Base-by-base conservation (phyloP, 805 yeast species). In the Spathaspora gorwiae region DNA sequence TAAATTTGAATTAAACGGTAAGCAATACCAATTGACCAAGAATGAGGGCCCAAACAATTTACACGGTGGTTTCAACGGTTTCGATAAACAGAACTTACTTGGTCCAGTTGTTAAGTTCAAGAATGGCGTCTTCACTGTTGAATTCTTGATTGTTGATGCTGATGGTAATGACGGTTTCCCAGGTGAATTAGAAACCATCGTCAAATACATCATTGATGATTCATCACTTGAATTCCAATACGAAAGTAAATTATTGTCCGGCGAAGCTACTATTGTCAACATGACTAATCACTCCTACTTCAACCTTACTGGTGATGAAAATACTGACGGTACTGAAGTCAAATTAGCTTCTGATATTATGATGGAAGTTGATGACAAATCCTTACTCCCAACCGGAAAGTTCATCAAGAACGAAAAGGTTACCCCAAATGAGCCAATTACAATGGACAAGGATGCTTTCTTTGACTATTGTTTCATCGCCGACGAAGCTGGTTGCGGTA, bases 261-360 rank as follows among this genome's bases (percentile, higher is more conserved):
- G 60, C 5, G 67, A 59, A n/a, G 65, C 73, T 39, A 80, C 88
- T 5, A 64, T 75, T 26, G 68, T 81, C 36, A 76, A 78, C 52
- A 63, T 83, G 58, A 80, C 87, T 26, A 83, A 81, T 60, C 89
- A 83, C 55, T 62, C 81, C 4, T 81, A 80, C 62, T 83, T 80
- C 71, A 81, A 78, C 56, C 57, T 79, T 37, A 61, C 65, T 43
- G 56, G 54, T 14, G 52, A 55, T 14, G 44, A 48, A 5, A 55
- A 62, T 5, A 62, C 67, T 9, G 64, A 68, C 41, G 72, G 68
- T 12, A 59, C 68, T 8, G 42, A 47, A 6, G 51, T 70, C 14
- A 58, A 60, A 36, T 56, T 79, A 39, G 56, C 57, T 36, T 59
- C 79, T 26, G 66, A 68, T 48, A 55, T 66, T 39, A 60, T 60